Evolutionary conservation across 208 protist genomes (phyloP), one percentile per base, ranked within the genome.

Genomic region (Leishmania turanica): DNA sequence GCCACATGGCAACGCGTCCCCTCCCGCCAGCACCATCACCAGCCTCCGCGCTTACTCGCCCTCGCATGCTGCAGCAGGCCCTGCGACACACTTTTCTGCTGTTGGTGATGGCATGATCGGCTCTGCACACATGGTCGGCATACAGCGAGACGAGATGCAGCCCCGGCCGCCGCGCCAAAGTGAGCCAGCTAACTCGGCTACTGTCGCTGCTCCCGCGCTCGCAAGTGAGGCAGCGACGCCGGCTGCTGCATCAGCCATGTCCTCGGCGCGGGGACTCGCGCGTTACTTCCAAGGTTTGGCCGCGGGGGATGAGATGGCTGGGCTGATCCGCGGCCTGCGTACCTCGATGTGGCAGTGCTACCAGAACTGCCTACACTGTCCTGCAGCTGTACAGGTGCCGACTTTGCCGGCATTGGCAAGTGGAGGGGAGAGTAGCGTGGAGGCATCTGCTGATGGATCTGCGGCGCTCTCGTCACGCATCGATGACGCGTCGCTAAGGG

Each of bases 271-370:
- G 13, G 81, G 80, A 2, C 72, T 89, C 24, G 70, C 68, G 2
- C 66, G 76, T 6, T 92, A 85, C 82, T 88, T 90, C 42, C 58
- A 83, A 17, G 86, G 86, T 3, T 64, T 92, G 8, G 89, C 89
- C 5, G 84, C 89, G 4, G 89, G 89, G 0, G 89, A 89, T 37
- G 85, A 88, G 13, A 78, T 92, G 72, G 49, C 54, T 27, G 79
- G 80, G 62, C 85, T 92, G 27, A 75, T 89, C 9, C 77, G 80
- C 17, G 68, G 83, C n/a, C 79, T 92, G 42, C 82, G 66, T 24
- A 6, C 56, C 69, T 73, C 82, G 2, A 74, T 90, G 31, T 66
- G 71, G n/a, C n/a, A 40, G 24, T 81, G 84, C 68, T 86, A 84
- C 72, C 83, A 84, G 19, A 76, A 80, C 34, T 84, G 81, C 60